Evolutionary conservation across 495 filamentous ascomycete genomes (phyloP), one percentile per base, ranked within the genome.

Genomic region (Parmelia sp.): DNA sequence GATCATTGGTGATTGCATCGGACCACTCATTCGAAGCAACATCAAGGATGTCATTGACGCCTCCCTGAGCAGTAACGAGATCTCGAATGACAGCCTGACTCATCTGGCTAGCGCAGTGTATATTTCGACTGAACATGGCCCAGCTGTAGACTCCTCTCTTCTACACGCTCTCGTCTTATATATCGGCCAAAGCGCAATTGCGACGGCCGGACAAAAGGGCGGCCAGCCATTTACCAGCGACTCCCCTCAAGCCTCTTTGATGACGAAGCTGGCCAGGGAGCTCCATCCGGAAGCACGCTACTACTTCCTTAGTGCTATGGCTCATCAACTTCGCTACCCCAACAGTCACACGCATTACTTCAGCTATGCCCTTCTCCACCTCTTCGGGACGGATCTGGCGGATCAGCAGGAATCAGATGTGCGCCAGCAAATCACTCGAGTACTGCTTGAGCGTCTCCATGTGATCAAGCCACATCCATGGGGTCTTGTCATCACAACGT

Each of bases 391-490:
- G 64, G 87, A 92, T 69, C 77, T 86, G 58, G 81, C 84, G 55
- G 91, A 95, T 71, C 84, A 87, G 39, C 87, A 92, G 70, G 88
- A 90, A 71, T 82, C 82, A 3, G 90, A 94, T 61, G 86, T 96
- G 58, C 88, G 91, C 36, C 87, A 97, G 75, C 90, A 95, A 73
- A 90, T 97, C 66, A 89, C 90, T 51, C 85, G 92, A 31, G 85
- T 97, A 51, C 76, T 97, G 51, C 74, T 97, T 8, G 94, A 99
- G 78, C 83, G 94, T 45, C 76, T 96, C 57, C 85, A 93, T 58
- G 90, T 92, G 23, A 90, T 90, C 73, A 90, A 92, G 72, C 94
- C 94, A 37, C 95, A 97, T 73, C 92, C 94, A 19, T 99, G 94
- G 94, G 94, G 94, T 21, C 75, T 97, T 47, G 90, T 97, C 73